Percentiles rank a stretch among this genome's conserved stretches.
Evolutionary conservation across 768 basidiomycete genomes (phyloP).

Genomic region (Collybia mongolica): DNA sequence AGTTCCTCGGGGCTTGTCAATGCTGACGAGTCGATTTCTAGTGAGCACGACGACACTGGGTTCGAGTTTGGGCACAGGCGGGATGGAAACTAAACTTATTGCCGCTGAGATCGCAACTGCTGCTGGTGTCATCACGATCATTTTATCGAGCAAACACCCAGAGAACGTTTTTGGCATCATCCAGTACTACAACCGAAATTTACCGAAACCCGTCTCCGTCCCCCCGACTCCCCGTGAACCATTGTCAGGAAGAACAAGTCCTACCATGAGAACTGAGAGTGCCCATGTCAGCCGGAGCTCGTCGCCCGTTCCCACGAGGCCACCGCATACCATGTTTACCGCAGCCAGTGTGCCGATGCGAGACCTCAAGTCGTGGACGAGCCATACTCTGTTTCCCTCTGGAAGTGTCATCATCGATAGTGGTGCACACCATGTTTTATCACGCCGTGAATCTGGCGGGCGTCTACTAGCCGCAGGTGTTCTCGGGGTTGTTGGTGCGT

Average conservation of each 20-base stretch:
- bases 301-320: conserved; percentile 38
- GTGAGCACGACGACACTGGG: conserved; percentile 94
- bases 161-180: conserved; percentile 78
- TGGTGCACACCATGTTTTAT: conserved; percentile 86
- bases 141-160: conserved; percentile 81
- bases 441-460: conserved; percentile 84
- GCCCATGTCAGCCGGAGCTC: conserved; percentile 14
- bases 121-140: conserved; percentile 90
- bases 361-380: conserved; percentile 95
- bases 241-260: conserved; percentile 20
- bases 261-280: conserved; percentile 11
- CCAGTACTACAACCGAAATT: conserved; percentile 56
- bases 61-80: conserved; percentile 92
- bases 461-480: conserved; percentile 93
- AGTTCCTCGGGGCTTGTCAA: background rate
- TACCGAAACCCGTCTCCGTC: conserved; percentile 33
- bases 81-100: conserved; percentile 99
- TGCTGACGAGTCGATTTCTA: conserved; percentile 25
- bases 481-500: conserved; percentile 79
- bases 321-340: conserved; percentile 87
- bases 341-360: conserved; percentile 69
- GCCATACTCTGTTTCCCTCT: conserved; percentile 89
- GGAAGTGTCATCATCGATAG: conserved; percentile 87
- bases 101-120: conserved; percentile 97
- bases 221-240: conserved; percentile 28